phyloP scores from a whole-genome alignment of 2,329 filamentous ascomycete genomes.

The Botrytis aclada region DNA sequence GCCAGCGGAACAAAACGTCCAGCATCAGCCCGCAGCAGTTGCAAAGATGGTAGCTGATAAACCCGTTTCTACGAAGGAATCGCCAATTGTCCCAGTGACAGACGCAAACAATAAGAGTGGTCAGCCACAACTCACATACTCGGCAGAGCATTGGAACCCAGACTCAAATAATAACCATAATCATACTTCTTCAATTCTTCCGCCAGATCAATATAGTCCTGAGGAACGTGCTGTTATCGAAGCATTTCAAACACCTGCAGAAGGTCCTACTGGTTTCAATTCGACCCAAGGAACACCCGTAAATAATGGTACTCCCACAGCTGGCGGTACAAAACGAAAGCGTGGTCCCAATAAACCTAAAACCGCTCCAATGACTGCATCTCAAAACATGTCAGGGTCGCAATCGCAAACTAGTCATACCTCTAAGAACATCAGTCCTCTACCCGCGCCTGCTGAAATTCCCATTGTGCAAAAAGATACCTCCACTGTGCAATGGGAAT shows the following conservation, averaged over 20 bases:
- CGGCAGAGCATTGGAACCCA: conserved; percentile 30
- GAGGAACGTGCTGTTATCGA: conserved; percentile 38
- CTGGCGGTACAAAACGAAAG: conserved; percentile 31
- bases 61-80: conserved; percentile 20
- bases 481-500: conserved; percentile 30
- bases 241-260: conserved; percentile 31
- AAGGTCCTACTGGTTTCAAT: conserved; percentile 24
- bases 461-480: conserved; percentile 28
- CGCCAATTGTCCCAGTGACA: conserved; percentile 14
- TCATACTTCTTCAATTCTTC: conserved; percentile 19
- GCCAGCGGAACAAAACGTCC: conserved; percentile 24
- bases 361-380: conserved; percentile 18
- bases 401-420: conserved; percentile 18
- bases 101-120: conserved; percentile 39
- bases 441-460: conserved; percentile 23
- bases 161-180: conserved; percentile 23
- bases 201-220: conserved; percentile 33
- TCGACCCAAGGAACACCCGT: conserved; percentile 26
- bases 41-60: conserved; percentile 22
- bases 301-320: conserved; percentile 25
- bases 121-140: conserved; percentile 24
- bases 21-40: conserved; percentile 25
- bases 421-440: conserved; percentile 12
- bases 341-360: conserved; percentile 33
- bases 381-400: conserved; percentile 20